These are phyloP conservation scores for Suillus brevipes DNA, from an alignment of 768 basidiomycete species.

Conservation along the genomic window DNA sequence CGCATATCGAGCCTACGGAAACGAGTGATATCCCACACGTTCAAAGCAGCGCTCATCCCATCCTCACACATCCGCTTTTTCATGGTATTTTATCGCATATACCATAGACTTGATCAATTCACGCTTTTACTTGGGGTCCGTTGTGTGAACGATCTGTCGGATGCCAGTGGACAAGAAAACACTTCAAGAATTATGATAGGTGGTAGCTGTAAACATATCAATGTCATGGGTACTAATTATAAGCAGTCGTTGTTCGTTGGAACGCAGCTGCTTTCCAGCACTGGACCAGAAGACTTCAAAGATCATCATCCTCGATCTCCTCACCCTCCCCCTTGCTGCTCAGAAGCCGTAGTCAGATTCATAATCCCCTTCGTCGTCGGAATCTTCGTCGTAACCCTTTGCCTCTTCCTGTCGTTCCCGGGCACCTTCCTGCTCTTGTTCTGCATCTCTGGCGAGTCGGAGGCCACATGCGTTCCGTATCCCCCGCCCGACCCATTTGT, in stretches of 20 bases:
- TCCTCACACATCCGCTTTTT: too few species aligned
- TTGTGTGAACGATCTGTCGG: neutral
- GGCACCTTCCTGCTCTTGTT: too few species aligned
- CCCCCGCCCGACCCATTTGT: neutral
- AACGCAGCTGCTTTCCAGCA: neutral
- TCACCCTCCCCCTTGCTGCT: neutral
- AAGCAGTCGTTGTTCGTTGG: neutral
- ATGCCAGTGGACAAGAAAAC: neutral
- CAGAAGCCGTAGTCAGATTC: neutral
- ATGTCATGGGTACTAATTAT: neutral
- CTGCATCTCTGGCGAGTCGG: too few species aligned
- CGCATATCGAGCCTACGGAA: too few species aligned
- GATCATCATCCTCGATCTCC: neutral
- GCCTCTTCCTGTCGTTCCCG: too few species aligned
- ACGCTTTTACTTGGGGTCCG: too few species aligned
- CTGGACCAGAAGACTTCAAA: neutral
- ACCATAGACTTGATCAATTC: too few species aligned
- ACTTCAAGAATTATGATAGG: neutral
- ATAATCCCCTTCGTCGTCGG: neutral
- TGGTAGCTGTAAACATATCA: neutral
- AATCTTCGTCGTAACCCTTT: neutral
- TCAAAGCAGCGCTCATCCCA: too few species aligned
- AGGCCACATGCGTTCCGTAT: too few species aligned
- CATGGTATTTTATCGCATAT: too few species aligned
- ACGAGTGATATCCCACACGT: too few species aligned